Percentiles rank a stretch among this genome's conserved stretches.
phyloP scores from a whole-genome alignment of 768 basidiomycete species.

The Clitopilus hobsonii region DNA sequence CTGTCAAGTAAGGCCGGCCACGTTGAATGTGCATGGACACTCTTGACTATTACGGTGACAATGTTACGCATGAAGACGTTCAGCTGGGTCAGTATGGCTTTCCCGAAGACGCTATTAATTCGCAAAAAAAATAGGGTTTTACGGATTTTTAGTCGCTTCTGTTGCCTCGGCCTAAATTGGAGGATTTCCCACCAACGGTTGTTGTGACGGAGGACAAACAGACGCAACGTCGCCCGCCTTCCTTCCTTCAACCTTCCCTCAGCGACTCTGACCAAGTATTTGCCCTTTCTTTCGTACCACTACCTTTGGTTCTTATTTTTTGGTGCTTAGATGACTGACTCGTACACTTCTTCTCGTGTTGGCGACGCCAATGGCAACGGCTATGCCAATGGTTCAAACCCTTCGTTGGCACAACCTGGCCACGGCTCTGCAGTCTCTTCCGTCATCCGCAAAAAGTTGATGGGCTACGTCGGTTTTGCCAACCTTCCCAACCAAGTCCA shows the following conservation, averaged over 20 bases:
- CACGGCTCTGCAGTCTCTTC: constrained; percentile 34
- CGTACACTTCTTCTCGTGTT: constrained; percentile 64
- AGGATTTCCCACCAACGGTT: constrained; percentile 14
- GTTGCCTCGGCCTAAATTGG: constrained; percentile 48
- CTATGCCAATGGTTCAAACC: constrained; percentile 56
- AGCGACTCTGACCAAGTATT: constrained; percentile 46
- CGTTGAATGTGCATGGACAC: constrained; percentile 3
- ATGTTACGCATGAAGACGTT: constrained; percentile 18
- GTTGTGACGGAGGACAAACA: constrained; percentile 45
- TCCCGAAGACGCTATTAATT: constrained; percentile 1
- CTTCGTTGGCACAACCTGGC: constrained; percentile 44
- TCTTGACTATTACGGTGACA: not conserved
- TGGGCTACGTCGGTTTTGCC: constrained; percentile 94
- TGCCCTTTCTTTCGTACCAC: constrained; percentile 27
- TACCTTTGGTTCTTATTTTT: constrained; percentile 22
- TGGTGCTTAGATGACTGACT: constrained; percentile 62
- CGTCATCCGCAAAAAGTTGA: constrained; percentile 84
- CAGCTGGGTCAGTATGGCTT: constrained; percentile 23
- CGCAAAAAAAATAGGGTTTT: constrained; percentile 5
- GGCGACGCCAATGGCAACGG: constrained; percentile 61
- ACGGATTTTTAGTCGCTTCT: constrained; percentile 29
- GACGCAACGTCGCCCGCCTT: constrained; percentile 42
- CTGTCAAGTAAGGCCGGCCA: constrained; percentile 5
- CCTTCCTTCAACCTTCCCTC: constrained; percentile 49
- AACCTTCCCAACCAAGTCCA: constrained; percentile 99